Evolutionary conservation across 768 basidiomycete species (phyloP), one percentile per base, ranked within the genome.

Genomic region (Megacollybia marginata): DNA sequence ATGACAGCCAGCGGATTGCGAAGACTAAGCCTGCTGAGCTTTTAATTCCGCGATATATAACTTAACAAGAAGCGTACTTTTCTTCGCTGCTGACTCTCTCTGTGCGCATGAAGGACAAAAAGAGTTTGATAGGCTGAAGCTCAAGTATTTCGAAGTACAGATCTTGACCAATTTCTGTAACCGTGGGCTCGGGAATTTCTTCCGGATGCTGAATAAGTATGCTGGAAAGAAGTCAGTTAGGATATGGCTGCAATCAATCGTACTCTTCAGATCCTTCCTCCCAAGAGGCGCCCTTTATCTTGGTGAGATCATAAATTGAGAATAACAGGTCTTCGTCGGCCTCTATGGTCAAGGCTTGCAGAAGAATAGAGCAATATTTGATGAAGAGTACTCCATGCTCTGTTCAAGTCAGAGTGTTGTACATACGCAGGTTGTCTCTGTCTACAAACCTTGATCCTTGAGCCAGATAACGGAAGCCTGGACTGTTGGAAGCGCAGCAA

Each of bases 381-480:
- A 99, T 76, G 64, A 96, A 98, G n/a, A 92, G 66, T 9, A 99
- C 96, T 15, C 96, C 96, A 55, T 98, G 96, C n/a, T 86, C 96
- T 99, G 48, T 11, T 45, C 46, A 43, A 40, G 15, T 18, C 59
- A 53, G 19, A 46, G 49, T 12, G 11, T 16, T 15, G 15, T 38
- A 44, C 35, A 7, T 33, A 23, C 18, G 2, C 5, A 16, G 38
- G 36, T 13, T 48, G 11, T 33, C 4, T 35, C 2, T 23, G 6
- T 12, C n/a, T 18, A 7, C 69, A 59, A 53, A 92, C 95, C 90
- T 75, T 92, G 81, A 61, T 98, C 95, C 58, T 97, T 97, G 50
- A 98, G 70, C 72, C 94, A 84, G 47, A 92, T 82, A 2, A 94
- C 71, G 3, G 92, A 93, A 0, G 78, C 82, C 62, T 98, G 93